Conservation (phyloP, 345 rosid genomes). For the Sisymbrium irio region DNA sequence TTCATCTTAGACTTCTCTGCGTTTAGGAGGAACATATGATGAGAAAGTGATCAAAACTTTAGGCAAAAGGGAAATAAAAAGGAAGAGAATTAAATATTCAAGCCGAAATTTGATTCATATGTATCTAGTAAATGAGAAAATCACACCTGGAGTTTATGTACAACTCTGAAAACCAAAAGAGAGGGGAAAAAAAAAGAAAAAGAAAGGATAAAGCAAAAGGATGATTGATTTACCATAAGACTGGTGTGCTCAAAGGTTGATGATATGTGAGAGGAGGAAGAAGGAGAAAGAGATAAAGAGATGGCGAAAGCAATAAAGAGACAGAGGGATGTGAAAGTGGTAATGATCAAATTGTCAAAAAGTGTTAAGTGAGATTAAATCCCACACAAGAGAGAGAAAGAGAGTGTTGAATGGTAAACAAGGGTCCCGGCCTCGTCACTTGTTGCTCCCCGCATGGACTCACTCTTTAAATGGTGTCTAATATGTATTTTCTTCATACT, state of each 20-base stretch:
- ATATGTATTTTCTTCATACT: neutral
- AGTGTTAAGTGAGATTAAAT: conserved; percentile 16
- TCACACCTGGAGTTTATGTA: conserved; percentile 6
- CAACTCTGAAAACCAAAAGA: conserved; percentile 18
- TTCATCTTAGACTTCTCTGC: conserved; percentile 58
- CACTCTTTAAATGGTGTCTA: conserved; percentile 30
- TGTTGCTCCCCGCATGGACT: conserved; percentile 37
- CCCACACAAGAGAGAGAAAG: conserved; percentile 26
- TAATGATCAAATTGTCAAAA: conserved; percentile 32
- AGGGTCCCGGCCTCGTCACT: conserved; percentile 46
- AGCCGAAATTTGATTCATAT: neutral
- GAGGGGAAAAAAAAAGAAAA: neutral
- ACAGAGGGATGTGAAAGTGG: conserved; percentile 14
- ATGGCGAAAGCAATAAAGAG: conserved; percentile 15
- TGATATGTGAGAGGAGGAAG: conserved; percentile 19
- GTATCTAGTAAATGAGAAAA: neutral
- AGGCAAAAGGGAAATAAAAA: neutral
- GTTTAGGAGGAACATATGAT: conserved; percentile 23
- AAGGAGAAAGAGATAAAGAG: conserved; percentile 17
- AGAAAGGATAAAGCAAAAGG: conserved; percentile 14
- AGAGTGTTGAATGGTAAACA: conserved; percentile 26
- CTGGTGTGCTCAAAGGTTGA: conserved; percentile 35
- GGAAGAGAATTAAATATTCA: conserved; percentile 20
- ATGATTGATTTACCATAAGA: conserved; percentile 28
- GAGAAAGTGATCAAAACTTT: conserved; percentile 21